Conservation (phyloP, 306 rosid species). For the Bauhinia variegata region DNA sequence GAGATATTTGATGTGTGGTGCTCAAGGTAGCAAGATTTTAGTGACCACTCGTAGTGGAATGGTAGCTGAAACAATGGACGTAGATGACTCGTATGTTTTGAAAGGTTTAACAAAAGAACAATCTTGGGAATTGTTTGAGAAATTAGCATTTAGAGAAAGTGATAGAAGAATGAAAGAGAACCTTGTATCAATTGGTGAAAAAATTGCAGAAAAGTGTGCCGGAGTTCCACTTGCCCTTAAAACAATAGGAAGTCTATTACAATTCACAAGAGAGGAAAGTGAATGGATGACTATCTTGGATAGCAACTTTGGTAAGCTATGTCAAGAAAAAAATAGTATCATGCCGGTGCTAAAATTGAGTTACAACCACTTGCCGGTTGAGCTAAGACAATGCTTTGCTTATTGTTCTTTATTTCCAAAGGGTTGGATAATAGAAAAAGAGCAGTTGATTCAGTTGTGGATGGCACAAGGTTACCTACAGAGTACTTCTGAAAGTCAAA, state of each 20-base stretch:
- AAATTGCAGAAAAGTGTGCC: constrained; percentile 1
- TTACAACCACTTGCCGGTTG: neutral
- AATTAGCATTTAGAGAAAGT: neutral
- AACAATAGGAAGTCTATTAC: neutral
- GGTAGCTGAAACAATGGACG: neutral
- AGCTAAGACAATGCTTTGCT: neutral
- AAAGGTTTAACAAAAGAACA: neutral
- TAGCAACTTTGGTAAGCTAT: neutral
- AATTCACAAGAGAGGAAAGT: neutral
- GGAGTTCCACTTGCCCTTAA: constrained; percentile 17
- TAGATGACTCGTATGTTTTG: neutral
- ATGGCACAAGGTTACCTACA: neutral
- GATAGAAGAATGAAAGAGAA: neutral
- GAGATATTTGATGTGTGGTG: constrained; percentile 7
- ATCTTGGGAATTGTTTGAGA: neutral
- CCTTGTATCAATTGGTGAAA: neutral
- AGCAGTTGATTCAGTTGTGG: neutral
- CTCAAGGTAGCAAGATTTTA: constrained; percentile 17
- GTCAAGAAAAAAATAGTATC: neutral
- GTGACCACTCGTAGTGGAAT: neutral
- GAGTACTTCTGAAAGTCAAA: neutral
- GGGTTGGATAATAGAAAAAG: neutral
- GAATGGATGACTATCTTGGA: neutral
- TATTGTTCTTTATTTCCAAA: constrained; percentile 15
- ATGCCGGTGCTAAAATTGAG: constrained; percentile 4